phyloP scores from a whole-genome alignment of 495 filamentous ascomycete species.

The Aspergillus nanangensis region DNA sequence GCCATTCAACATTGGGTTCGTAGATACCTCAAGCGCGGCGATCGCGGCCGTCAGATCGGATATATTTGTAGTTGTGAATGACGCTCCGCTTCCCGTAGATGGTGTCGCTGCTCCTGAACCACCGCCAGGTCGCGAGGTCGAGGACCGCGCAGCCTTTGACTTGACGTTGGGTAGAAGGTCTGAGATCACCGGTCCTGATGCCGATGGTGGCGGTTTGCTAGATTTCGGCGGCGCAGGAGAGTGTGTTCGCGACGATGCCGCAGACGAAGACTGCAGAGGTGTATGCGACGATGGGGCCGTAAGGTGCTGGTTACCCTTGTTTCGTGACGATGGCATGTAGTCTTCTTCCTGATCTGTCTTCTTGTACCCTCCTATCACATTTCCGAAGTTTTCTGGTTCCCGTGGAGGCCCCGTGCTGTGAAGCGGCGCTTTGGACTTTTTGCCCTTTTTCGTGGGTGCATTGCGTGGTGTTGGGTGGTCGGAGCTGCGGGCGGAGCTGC shows the following conservation, averaged over 20 bases:
- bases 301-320: conserved; percentile 19
- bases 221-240: conserved; percentile 30
- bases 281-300: conserved; percentile 15
- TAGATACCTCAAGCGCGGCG: conserved; percentile 81
- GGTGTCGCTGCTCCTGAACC: conserved; percentile 37
- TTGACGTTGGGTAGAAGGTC: conserved; percentile 66
- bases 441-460: conserved; percentile 36
- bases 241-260: conserved; percentile 30
- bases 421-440: conserved; percentile 53
- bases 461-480: conserved; percentile 15
- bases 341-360: conserved; percentile 58
- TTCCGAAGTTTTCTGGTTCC: conserved; percentile 54
- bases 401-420: conserved; percentile 58
- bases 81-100: conserved; percentile 13
- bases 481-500: conserved; percentile 8
- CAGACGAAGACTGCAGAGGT: conserved; percentile 19
- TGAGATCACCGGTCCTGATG: conserved; percentile 71
- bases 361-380: conserved; percentile 53
- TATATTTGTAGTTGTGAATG: conserved; percentile 57
- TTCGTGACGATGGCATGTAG: conserved; percentile 44
- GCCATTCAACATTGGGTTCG: conserved; percentile 65
- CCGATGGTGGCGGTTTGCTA: conserved; percentile 61
- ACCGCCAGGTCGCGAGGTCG: conserved; percentile 48
- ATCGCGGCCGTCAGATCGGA: conserved; percentile 88
- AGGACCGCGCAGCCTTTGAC: conserved; percentile 50